These are phyloP conservation scores for Macrolepiota dolichaula DNA, from an alignment of 768 basidiomycete genomes.

Conservation along the genomic window DNA sequence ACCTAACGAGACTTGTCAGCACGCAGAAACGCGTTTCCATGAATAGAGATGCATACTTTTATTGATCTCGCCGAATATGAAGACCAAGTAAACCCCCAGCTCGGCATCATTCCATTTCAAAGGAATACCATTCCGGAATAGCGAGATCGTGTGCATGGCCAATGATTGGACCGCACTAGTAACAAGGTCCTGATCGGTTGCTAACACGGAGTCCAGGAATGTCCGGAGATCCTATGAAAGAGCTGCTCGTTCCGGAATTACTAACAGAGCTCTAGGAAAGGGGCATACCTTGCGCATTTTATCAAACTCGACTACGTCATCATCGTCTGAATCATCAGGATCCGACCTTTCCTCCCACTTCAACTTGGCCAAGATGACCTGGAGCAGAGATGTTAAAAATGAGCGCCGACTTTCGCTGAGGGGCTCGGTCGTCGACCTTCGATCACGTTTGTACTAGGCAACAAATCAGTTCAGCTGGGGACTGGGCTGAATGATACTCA, in stretches of 20 bases:
- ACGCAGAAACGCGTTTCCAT: neutral
- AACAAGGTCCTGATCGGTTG: conserved; percentile 84
- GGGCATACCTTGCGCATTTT: conserved; percentile 72
- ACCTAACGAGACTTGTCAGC: conserved; percentile 29
- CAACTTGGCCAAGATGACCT: conserved; percentile 82
- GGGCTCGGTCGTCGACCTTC: conserved; percentile 58
- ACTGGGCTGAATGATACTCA: conserved; percentile 34
- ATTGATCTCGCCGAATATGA: conserved; percentile 89
- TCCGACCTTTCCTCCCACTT: conserved; percentile 85
- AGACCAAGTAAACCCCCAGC: conserved; percentile 89
- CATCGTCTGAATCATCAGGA: conserved; percentile 83
- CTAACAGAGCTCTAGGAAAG: neutral
- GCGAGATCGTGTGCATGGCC: conserved; percentile 70
- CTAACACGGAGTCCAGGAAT: conserved; percentile 83
- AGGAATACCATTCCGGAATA: conserved; percentile 57
- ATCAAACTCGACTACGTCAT: conserved; percentile 80
- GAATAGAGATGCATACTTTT: conserved; percentile 56
- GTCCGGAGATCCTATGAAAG: conserved; percentile 70
- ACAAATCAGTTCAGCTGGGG: conserved; percentile 2
- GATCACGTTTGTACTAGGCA: conserved; percentile 73
- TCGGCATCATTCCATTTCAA: conserved; percentile 93
- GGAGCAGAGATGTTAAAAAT: conserved; percentile 76
- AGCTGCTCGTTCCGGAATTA: conserved; percentile 1
- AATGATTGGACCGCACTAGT: conserved; percentile 71
- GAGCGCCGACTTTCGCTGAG: conserved; percentile 64